Base-by-base conservation (phyloP, 768 basidiomycete genomes). In the Filobasidium floriforme region DNA sequence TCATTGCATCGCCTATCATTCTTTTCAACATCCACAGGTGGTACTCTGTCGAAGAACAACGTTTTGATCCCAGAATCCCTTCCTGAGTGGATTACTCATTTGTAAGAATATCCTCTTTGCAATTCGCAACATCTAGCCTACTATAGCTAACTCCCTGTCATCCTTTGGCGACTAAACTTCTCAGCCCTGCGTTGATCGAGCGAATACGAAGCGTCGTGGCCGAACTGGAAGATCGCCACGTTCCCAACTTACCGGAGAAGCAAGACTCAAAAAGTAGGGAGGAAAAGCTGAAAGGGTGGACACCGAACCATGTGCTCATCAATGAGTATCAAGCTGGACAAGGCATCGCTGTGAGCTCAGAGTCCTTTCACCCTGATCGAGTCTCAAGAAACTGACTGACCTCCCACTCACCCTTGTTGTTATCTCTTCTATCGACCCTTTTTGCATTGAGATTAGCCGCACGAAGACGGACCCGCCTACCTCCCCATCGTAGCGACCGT, bases 291-390 rank as follows among this genome's bases (percentile, higher is more conserved):
- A 85, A 87, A 67, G 85, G 89, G 72, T 81, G 81, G 18, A 81
- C 79, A 41, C 89, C 91, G 10, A 97, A 96, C 80, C 92, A 97
- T 79, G 81, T 96, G 67, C 88, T 93, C 66, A 81, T 94, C 72
- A 92, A 92, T 75, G 89, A 94, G 86, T 97, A 97, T 78, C 82
- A 85, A 19, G 84, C 90, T 9, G 90, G 89, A 1, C 91, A 96
- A 80, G 93, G 94, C 12, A 97, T 98, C 67, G 89, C 92, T 84
- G 92, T 92, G 76, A 63, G 81, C 78, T 12, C 11, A 12, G 28
- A 3, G 2, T 65, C n/a, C 32, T 40, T 22, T 19, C 46, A 51
- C 26, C 63, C 60, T 66, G 59, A 59, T 62, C 44, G 7, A 24
- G 37, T 41, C 1, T 24, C 7, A 24, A n/a, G 14, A 29, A 3